These are phyloP conservation scores for Mycena olivaceomarginata DNA, from an alignment of 768 basidiomycete genomes.

Conservation along the genomic window DNA sequence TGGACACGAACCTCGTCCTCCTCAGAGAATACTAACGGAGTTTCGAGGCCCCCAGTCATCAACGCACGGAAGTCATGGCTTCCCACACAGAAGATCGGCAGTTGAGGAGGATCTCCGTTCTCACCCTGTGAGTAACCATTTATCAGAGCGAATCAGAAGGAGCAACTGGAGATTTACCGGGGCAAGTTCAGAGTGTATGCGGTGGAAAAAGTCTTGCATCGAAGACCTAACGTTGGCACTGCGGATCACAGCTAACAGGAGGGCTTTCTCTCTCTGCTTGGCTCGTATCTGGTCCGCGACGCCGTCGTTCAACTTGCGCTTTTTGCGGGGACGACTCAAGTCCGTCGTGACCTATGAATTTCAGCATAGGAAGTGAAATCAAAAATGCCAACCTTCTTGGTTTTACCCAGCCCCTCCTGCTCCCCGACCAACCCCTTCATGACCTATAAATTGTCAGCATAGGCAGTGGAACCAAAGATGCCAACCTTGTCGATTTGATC, in stretches of 20 bases:
- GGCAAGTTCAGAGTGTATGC: background rate
- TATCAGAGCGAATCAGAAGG: background rate
- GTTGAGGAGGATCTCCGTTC: background rate
- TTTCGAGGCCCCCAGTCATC: background rate
- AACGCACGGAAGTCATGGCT: constrained; percentile 12
- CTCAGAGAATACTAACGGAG: background rate
- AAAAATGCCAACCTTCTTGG: too few species aligned
- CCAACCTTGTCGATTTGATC: background rate
- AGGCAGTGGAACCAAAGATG: background rate
- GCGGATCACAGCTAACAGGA: background rate
- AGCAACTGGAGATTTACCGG: background rate
- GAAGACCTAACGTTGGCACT: background rate
- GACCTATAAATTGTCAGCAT: too few species aligned
- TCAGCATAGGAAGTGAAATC: too few species aligned
- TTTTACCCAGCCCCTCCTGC: too few species aligned
- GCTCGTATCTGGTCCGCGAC: background rate
- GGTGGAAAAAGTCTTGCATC: background rate
- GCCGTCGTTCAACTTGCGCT: background rate
- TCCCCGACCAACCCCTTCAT: too few species aligned
- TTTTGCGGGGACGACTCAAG: background rate
- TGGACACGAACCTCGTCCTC: background rate
- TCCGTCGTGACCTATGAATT: too few species aligned
- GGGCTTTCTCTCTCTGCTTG: background rate
- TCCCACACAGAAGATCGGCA: constrained; percentile 20
- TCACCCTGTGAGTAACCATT: background rate